A percentile compares a stretch with the other conserved stretches of the same genome.
Conservation (phyloP, 2,329 filamentous ascomycete genomes). For the Ascochyta rabiei region DNA sequence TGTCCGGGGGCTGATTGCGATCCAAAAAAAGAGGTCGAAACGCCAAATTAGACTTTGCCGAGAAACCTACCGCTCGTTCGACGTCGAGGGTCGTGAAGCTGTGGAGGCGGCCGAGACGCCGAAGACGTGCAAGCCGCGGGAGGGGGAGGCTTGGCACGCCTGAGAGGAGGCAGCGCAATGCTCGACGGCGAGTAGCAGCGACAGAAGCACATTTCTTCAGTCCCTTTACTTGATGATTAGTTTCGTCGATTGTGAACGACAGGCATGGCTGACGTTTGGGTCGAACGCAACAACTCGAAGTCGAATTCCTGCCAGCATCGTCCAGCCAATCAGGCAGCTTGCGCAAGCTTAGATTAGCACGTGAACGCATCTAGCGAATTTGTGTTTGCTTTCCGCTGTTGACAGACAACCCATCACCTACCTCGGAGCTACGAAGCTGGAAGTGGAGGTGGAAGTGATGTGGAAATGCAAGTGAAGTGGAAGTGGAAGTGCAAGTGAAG, state of each 20-base stretch:
- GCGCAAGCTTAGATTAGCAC: not conserved
- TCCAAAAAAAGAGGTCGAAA: not conserved
- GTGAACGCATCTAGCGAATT: too few relatives aligned
- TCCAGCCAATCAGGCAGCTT: not conserved
- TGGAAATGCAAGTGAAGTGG: too few relatives aligned
- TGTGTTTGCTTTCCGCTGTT: too few relatives aligned
- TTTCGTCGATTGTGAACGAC: too few relatives aligned
- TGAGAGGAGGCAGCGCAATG: not conserved
- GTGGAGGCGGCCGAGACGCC: slow-evolving; percentile 2
- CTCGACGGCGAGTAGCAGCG: not conserved
- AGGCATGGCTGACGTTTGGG: too few relatives aligned
- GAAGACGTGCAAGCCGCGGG: not conserved
- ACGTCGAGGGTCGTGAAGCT: not conserved
- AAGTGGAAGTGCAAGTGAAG: too few relatives aligned
- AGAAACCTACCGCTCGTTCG: not conserved
- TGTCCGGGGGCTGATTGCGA: not conserved
- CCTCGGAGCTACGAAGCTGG: too few relatives aligned
- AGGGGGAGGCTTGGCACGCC: slow-evolving; percentile 8
- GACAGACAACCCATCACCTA: too few relatives aligned
- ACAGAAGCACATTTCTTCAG: not conserved
- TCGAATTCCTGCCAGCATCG: not conserved
- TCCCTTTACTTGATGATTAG: not conserved
- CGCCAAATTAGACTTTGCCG: not conserved
- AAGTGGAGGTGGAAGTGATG: too few relatives aligned
- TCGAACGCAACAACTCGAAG: not conserved